These are phyloP conservation scores for Scutellaria minor DNA, from an alignment of 257 asterid species.

Conservation along the genomic window DNA sequence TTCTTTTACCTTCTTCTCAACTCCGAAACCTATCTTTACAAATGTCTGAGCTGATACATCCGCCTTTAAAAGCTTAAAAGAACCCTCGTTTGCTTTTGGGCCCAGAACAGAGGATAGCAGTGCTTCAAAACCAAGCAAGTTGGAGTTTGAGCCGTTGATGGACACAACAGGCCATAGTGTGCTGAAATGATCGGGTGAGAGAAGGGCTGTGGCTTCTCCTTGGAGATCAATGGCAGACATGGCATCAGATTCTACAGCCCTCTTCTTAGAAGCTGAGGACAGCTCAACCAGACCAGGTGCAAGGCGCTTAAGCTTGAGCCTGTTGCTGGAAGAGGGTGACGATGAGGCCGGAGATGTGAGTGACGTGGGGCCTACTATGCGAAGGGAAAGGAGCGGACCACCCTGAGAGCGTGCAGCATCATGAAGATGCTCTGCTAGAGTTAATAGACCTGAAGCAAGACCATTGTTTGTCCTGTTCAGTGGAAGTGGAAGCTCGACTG, in stretches of 20 bases:
- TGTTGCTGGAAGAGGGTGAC: slow-evolving; percentile 58
- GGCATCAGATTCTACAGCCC: slow-evolving; percentile 33
- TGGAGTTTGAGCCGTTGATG: slow-evolving; percentile 66
- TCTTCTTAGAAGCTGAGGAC: slow-evolving; percentile 72
- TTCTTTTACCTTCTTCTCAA: slow-evolving; percentile 67
- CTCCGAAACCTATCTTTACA: slow-evolving; percentile 84
- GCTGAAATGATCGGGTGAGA: slow-evolving; percentile 55
- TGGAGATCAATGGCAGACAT: slow-evolving; percentile 59
- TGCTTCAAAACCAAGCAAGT: slow-evolving; percentile 81
- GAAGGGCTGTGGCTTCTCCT: slow-evolving; percentile 74
- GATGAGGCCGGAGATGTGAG: slow-evolving; percentile 78
- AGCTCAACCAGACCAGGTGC: slow-evolving; percentile 99
- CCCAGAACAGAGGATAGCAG: slow-evolving; percentile 82
- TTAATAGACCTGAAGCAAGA: slow-evolving; percentile 81
- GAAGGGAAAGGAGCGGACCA: slow-evolving; percentile 73
- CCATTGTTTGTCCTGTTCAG: slow-evolving; percentile 58
- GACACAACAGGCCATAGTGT: slow-evolving; percentile 85
- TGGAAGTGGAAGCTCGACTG: slow-evolving; percentile 90
- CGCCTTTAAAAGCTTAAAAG: slow-evolving; percentile 83
- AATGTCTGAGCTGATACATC: slow-evolving; percentile 89
- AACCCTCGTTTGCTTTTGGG: slow-evolving; percentile 70
- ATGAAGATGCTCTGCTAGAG: slow-evolving; percentile 78
- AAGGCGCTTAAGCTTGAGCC: slow-evolving; percentile 90
- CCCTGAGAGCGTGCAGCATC: slow-evolving; percentile 56
- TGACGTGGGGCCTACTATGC: slow-evolving; percentile 94